Conservation (phyloP, 1,139 yeast genomes). For the Suhomyces yuchorum region DNA sequence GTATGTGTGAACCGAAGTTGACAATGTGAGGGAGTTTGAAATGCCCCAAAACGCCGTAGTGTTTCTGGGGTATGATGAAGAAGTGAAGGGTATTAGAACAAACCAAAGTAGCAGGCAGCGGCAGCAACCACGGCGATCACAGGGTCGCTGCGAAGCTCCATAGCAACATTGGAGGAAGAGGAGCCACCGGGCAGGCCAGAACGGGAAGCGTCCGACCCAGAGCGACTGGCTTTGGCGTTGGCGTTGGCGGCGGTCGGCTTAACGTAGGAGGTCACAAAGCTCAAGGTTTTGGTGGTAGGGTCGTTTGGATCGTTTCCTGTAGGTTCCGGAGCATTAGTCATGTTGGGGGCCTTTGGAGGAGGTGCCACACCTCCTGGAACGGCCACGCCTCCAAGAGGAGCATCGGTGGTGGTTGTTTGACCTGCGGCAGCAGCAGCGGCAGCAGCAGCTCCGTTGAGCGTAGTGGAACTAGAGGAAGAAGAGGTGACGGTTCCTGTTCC, state of each 20-base stretch:
- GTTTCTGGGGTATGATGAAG: neutral
- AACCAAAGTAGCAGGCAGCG: constrained; percentile 6
- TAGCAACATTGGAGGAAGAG: neutral
- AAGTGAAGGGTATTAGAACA: constrained; percentile 4
- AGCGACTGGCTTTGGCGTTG: neutral
- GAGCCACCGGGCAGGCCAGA: neutral
- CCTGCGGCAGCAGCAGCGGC: constrained; percentile 18
- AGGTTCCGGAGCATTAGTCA: constrained; percentile 14
- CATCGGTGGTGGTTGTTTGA: constrained; percentile 17
- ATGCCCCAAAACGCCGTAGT: too few species aligned
- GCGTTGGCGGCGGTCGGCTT: constrained; percentile 4
- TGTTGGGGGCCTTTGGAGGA: constrained; percentile 18
- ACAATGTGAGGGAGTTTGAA: neutral
- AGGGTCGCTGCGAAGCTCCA: neutral
- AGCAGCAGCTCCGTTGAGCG: constrained; percentile 12
- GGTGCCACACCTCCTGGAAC: constrained; percentile 18
- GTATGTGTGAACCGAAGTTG: neutral
- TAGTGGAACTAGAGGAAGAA: constrained; percentile 12
- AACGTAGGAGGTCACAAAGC: constrained; percentile 18
- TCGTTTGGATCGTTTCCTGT: constrained; percentile 17
- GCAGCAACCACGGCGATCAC: constrained; percentile 5
- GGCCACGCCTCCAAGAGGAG: constrained; percentile 18
- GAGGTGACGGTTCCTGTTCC: constrained; percentile 12
- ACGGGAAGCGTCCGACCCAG: constrained; percentile 3
- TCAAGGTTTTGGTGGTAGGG: constrained; percentile 20